A percentile compares a stretch with the other conserved stretches of the same genome.
Conservation (phyloP, 768 basidiomycete genomes). For the Mycena rebaudengoi region DNA sequence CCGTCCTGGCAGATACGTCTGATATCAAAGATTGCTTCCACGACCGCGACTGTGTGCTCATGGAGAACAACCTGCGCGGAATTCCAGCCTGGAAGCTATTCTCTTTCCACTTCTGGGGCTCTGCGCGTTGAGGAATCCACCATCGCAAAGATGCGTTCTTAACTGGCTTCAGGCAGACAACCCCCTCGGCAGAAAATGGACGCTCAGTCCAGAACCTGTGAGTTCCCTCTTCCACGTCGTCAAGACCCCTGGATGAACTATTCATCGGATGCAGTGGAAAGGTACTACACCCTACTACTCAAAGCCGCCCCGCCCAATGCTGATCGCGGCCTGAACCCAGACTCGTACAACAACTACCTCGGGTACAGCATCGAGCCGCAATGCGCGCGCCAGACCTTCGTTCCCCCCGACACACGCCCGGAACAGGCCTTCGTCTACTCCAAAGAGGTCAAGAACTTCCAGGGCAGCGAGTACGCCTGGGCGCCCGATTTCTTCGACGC, state of each 20-base stretch:
- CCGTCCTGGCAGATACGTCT: constrained; percentile 17
- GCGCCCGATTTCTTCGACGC: constrained; percentile 8
- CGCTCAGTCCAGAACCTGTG: constrained; percentile 39
- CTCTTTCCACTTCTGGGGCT: constrained; percentile 28
- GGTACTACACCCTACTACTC: neutral
- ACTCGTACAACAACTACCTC: neutral
- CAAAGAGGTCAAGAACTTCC: constrained; percentile 1
- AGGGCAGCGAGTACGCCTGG: neutral
- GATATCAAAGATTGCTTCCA: constrained; percentile 7
- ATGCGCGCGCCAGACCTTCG: constrained; percentile 30
- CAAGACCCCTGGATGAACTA: constrained; percentile 21
- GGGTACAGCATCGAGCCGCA: constrained; percentile 40
- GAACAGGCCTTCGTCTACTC: constrained; percentile 9
- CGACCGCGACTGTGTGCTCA: constrained; percentile 37
- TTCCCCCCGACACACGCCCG: constrained; percentile 35
- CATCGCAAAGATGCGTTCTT: neutral
- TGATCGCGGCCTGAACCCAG: constrained; percentile 2
- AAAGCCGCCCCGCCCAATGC: neutral
- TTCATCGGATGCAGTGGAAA: constrained; percentile 38
- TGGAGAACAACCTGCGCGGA: constrained; percentile 36
- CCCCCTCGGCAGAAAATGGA: constrained; percentile 41
- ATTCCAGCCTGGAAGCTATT: constrained; percentile 51
- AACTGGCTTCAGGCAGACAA: neutral
- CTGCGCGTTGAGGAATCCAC: constrained; percentile 8
- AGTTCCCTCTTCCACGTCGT: neutral